Evolutionary conservation across 2,329 filamentous ascomycete species (phyloP).

Genomic region (Xylariaceae sp.): DNA sequence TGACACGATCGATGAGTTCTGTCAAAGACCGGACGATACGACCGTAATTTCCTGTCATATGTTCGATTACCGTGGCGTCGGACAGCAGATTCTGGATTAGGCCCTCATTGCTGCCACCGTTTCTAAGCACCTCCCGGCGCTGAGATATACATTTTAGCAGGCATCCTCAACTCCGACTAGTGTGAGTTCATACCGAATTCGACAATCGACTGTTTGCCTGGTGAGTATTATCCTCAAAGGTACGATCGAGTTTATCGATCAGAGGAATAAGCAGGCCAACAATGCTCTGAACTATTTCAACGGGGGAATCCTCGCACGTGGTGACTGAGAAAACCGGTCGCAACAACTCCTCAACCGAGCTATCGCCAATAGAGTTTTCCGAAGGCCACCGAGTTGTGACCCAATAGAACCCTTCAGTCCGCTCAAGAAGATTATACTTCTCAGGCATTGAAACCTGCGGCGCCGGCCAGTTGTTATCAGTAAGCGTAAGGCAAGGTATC

Average conservation of each 20-base stretch:
- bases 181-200: background rate
- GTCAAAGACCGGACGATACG: background rate
- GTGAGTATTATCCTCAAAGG: background rate
- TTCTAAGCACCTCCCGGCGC: background rate
- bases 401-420: background rate
- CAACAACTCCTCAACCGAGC: background rate
- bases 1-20: background rate
- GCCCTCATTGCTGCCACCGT: background rate
- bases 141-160: background rate
- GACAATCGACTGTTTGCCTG: background rate
- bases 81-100: constrained; percentile 1
- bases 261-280: background rate
- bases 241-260: background rate
- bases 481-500: background rate
- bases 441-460: background rate
- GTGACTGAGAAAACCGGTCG: background rate
- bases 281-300: background rate
- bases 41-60: background rate
- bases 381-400: background rate
- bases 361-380: background rate
- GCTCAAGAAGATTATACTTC: background rate
- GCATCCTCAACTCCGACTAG: background rate
- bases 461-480: background rate
- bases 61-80: constrained; percentile 2
- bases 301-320: background rate